Conservation (phyloP, 331 rosid species). For the Quercus phellos region DNA sequence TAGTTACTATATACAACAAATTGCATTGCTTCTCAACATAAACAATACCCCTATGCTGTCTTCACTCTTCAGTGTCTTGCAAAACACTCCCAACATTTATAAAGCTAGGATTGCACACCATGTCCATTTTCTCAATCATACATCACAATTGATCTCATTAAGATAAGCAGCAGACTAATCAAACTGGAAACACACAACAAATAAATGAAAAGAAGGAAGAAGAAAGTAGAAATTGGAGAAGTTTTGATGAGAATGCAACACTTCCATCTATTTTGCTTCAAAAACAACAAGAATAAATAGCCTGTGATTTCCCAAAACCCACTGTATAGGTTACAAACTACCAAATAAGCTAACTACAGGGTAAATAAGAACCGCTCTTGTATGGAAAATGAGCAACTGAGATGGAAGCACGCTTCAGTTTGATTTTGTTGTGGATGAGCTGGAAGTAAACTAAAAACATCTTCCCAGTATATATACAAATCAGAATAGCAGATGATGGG, state of each 20-base stretch:
- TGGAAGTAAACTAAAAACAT: neutral
- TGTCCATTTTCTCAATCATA: too few species aligned
- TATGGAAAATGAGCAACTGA: neutral
- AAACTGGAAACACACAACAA: neutral
- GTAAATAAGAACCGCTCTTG: neutral
- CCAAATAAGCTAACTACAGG: neutral
- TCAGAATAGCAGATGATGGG: slow-evolving; percentile 5
- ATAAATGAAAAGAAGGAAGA: neutral
- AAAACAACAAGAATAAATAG: neutral
- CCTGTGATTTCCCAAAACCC: neutral
- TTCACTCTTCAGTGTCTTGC: too few species aligned
- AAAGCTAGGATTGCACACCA: too few species aligned
- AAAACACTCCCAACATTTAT: too few species aligned
- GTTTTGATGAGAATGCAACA: neutral
- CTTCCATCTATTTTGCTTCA: neutral
- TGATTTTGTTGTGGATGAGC: neutral
- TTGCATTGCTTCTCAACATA: too few species aligned
- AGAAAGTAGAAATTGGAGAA: neutral
- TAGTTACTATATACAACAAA: too few species aligned
- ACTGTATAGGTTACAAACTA: neutral
- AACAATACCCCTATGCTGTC: too few species aligned
- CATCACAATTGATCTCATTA: too few species aligned
- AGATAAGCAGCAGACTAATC: neutral
- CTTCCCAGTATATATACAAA: slow-evolving; percentile 20
- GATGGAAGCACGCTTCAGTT: neutral